Evolutionary conservation across 176 grass and related monocot genomes (phyloP).

Genomic region (Thinopyrum elongatum): DNA sequence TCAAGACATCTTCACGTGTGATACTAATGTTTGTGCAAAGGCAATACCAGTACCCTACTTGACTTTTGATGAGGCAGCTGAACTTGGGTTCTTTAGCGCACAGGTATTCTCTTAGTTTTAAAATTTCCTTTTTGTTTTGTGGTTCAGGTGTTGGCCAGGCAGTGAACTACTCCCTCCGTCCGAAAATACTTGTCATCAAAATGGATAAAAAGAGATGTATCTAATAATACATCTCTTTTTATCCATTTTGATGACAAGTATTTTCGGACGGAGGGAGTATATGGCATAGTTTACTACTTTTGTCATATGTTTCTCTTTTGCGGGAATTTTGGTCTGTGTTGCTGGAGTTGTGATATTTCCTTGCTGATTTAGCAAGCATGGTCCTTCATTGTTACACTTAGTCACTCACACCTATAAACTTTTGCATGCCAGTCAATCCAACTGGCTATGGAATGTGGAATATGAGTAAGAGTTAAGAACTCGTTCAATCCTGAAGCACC

Average conservation of each 20-base stretch:
- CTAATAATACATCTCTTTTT: no score
- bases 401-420: neutral
- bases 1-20: constrained; percentile 86
- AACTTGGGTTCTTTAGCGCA: constrained; percentile 83
- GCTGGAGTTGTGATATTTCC: neutral
- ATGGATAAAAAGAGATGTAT: no score
- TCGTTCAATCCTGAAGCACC: constrained; percentile 67
- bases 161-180: no score
- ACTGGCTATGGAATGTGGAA: constrained; percentile 61
- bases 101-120: constrained; percentile 31
- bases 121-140: neutral
- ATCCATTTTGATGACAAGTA: no score
- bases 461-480: constrained; percentile 80
- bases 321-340: no score
- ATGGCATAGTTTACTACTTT: no score
- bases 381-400: neutral
- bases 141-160: neutral
- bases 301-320: no score
- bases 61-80: constrained; percentile 93
- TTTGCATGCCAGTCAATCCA: constrained; percentile 80
- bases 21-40: constrained; percentile 72
- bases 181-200: no score
- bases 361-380: neutral
- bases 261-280: no score
- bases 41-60: constrained; percentile 70